A percentile compares a stretch with the other conserved stretches of the same genome.
Conservation (phyloP, 371 early-diverging fungal species). For the Mucor circinelloides region DNA sequence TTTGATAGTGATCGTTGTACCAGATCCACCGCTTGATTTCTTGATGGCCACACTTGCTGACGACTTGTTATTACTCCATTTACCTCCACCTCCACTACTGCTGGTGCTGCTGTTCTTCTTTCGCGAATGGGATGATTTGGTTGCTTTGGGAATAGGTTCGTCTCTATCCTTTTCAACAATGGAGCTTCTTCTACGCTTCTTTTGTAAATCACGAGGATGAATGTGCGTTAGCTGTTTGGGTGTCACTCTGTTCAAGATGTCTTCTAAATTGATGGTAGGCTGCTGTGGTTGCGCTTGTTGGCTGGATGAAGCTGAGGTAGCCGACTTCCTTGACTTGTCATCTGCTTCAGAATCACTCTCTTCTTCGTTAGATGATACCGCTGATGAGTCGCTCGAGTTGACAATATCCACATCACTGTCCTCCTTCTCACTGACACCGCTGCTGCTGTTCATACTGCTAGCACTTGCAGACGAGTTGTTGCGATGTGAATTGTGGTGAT, state of each 20-base stretch:
- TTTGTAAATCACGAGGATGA: conserved; percentile 26
- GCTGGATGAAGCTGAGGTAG: background rate
- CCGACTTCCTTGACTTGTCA: background rate
- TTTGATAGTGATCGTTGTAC: background rate
- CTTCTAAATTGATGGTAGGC: conserved; percentile 33
- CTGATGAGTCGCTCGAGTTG: conserved; percentile 22
- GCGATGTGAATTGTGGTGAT: background rate
- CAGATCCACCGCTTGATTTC: background rate
- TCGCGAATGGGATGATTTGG: background rate
- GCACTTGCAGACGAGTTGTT: background rate
- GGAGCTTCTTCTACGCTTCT: conserved; percentile 17
- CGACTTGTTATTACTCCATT: conserved; percentile 2
- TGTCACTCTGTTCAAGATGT: conserved; percentile 40
- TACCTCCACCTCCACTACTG: background rate
- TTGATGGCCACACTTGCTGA: background rate
- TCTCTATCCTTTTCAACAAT: background rate
- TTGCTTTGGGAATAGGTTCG: background rate
- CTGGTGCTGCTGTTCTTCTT: conserved; percentile 1
- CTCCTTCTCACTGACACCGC: conserved; percentile 11
- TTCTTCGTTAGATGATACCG: conserved; percentile 11
- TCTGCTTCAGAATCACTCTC: conserved; percentile 14
- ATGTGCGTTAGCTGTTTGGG: conserved; percentile 16
- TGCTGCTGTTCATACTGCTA: background rate
- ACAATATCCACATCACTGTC: conserved; percentile 34
- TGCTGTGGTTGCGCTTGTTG: background rate